phyloP scores from a whole-genome alignment of 352 stramenopile species.

The Phytophthora multivora region DNA sequence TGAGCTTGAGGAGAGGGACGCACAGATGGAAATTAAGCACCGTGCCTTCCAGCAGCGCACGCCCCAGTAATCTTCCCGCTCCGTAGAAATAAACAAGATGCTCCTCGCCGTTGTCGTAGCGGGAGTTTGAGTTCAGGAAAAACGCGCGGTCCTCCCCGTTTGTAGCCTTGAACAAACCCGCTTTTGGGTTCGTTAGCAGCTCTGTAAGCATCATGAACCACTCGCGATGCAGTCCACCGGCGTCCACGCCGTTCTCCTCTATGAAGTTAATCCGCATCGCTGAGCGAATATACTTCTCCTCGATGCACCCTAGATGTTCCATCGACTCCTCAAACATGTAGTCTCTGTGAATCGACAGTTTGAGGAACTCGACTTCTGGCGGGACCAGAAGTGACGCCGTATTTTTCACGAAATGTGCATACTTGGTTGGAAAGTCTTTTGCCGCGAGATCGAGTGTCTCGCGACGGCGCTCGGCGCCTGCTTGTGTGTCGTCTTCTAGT shows the following conservation, averaged over 20 bases:
- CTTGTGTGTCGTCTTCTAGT: conserved; percentile 32
- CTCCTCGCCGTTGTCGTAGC: conserved; percentile 58
- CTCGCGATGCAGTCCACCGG: conserved; percentile 85
- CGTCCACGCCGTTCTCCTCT: conserved; percentile 82
- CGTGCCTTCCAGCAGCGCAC: conserved; percentile 89
- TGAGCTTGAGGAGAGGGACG: conserved; percentile 96
- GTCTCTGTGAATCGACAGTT: conserved; percentile 51
- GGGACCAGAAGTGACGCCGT: conserved; percentile 45
- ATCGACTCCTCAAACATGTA: conserved; percentile 73
- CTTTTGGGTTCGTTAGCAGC: conserved; percentile 45
- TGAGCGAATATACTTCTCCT: conserved; percentile 57
- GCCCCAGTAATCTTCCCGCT: conserved; percentile 57
- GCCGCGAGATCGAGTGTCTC: conserved; percentile 33
- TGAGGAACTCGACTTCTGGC: conserved; percentile 49
- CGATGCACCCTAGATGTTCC: conserved; percentile 58
- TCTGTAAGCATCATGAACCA: conserved; percentile 89
- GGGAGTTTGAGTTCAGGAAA: conserved; percentile 71
- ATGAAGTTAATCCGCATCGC: conserved; percentile 83
- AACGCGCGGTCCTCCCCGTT: conserved; percentile 60
- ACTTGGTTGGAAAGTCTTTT: conserved; percentile 58
- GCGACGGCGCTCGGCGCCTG: conserved; percentile 36
- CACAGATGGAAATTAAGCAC: conserved; percentile 95
- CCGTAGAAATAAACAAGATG: conserved; percentile 75
- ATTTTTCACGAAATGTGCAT: conserved; percentile 51
- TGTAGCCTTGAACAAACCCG: conserved; percentile 61